A percentile compares a stretch with the other conserved stretches of the same genome.
phyloP scores from a whole-genome alignment of 2,329 filamentous ascomycete genomes.

The Fusarium paranaense region DNA sequence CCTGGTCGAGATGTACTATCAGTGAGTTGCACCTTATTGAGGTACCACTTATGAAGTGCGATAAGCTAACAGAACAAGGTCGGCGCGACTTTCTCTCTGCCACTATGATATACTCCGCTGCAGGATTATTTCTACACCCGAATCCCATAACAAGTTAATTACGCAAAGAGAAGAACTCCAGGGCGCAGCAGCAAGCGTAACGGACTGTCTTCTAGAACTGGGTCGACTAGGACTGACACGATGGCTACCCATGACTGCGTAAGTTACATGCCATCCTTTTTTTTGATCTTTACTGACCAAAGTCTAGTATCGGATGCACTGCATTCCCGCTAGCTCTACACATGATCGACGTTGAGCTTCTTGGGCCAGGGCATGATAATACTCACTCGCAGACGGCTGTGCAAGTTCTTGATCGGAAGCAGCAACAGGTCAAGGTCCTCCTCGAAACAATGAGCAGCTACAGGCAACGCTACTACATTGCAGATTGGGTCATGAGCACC shows the following conservation, averaged over 20 bases:
- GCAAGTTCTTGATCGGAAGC: conserved; percentile 12
- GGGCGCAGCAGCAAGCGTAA: conserved; percentile 35
- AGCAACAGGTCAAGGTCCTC: conserved; percentile 36
- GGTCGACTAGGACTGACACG: conserved; percentile 29
- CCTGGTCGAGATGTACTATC: conserved; percentile 44
- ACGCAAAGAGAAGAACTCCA: conserved; percentile 41
- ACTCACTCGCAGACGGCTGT: neutral
- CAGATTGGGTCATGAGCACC: conserved; percentile 39
- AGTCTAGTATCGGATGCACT: conserved; percentile 35
- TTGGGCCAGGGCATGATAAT: conserved; percentile 15
- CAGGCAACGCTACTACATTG: conserved; percentile 36
- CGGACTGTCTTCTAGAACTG: conserved; percentile 37
- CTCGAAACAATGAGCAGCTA: conserved; percentile 41
- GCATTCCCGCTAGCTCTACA: conserved; percentile 37
- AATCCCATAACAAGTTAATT: conserved; percentile 11
- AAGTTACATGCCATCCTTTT: accelerated
- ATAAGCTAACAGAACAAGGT: conserved; percentile 7
- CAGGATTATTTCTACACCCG: conserved; percentile 15
- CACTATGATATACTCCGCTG: conserved; percentile 40
- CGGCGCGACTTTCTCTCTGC: conserved; percentile 32
- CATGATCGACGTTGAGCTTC: conserved; percentile 40
- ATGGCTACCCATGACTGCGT: conserved; percentile 44
- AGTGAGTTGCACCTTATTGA: conserved; percentile 9
- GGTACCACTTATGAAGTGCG: accelerated
- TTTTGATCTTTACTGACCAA: neutral